phyloP scores from a whole-genome alignment of 2,329 filamentous ascomycete genomes.

The Alternaria sp. region DNA sequence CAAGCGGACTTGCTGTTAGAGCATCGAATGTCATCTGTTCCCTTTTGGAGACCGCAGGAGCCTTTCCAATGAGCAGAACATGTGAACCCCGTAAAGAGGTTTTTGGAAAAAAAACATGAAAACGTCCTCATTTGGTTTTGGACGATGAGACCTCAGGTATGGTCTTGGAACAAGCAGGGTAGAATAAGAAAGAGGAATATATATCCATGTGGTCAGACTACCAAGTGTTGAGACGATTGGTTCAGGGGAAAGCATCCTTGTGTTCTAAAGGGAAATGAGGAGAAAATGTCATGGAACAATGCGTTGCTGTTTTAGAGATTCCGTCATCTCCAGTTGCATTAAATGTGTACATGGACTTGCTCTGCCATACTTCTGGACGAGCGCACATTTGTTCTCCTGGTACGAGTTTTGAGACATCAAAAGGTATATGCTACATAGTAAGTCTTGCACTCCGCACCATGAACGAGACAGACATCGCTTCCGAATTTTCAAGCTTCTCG shows the following conservation, averaged over 20 bases:
- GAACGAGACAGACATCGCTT: no score
- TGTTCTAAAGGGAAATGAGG: no score
- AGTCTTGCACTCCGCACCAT: no score
- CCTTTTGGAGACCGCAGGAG: not conserved
- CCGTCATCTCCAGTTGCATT: no score
- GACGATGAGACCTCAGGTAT: not conserved
- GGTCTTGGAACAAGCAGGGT: not conserved
- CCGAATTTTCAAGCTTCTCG: no score
- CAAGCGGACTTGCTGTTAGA: not conserved
- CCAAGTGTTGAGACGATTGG: not conserved
- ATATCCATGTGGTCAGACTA: not conserved
- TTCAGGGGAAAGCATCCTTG: not conserved
- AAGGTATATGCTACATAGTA: no score
- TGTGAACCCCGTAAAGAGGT: not conserved
- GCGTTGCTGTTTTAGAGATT: no score
- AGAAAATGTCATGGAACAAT: no score
- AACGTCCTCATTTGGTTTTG: not conserved
- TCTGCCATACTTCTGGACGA: no score
- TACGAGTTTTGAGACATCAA: no score
- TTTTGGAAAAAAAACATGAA: not conserved
- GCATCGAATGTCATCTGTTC: not conserved
- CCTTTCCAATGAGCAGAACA: not conserved
- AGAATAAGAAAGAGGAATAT: not conserved
- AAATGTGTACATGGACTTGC: no score
- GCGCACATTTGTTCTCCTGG: no score